phyloP scores from a whole-genome alignment of 2,329 filamentous ascomycete species.

The Cephalotrichum gorgonifer region DNA sequence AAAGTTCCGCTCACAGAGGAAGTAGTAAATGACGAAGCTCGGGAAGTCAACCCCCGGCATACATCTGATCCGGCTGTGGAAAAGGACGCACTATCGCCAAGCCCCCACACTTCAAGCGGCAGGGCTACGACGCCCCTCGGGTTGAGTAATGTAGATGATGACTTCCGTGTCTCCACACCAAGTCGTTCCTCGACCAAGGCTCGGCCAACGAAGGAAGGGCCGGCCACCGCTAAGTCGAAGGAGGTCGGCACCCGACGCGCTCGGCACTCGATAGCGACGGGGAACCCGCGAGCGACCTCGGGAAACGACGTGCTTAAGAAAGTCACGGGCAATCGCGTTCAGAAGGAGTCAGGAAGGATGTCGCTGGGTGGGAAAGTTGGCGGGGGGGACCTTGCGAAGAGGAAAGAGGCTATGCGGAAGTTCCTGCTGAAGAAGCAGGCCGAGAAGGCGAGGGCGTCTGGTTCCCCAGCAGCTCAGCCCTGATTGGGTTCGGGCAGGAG shows the following conservation, averaged over 20 bases:
- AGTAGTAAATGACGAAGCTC: no score
- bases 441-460: neutral
- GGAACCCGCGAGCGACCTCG: neutral
- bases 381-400: neutral
- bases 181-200: neutral
- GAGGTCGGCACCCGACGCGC: neutral
- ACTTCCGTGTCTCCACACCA: no score
- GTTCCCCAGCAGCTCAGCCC: neutral
- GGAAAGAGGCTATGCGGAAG: neutral
- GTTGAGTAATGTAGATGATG: no score
- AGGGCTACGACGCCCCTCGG: no score
- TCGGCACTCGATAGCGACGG: neutral
- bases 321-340: neutral
- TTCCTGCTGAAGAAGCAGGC: neutral
- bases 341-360: neutral
- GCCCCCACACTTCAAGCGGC: no score
- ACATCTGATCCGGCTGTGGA: no score
- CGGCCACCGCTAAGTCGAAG: neutral
- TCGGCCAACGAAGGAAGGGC: neutral
- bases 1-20: no score
- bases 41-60: no score
- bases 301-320: neutral
- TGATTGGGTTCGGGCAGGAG: neutral
- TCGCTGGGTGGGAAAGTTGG: neutral
- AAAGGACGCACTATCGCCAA: no score